These are phyloP conservation scores for Talaromyces atroroseus DNA, from an alignment of 2,329 filamentous ascomycete species.

Conservation along the genomic window DNA sequence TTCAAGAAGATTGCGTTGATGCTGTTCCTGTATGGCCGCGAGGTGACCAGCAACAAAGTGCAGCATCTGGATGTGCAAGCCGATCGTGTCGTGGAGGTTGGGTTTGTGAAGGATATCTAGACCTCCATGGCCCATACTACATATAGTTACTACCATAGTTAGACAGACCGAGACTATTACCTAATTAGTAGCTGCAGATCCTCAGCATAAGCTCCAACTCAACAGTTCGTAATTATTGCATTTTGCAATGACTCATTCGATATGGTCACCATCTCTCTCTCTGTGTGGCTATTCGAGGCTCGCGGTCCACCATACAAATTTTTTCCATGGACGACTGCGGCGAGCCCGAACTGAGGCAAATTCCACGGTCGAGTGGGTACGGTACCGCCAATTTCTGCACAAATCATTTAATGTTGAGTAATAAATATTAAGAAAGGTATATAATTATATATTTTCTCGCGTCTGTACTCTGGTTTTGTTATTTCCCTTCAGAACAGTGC, in stretches of 20 bases:
- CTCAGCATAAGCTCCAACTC: neutral
- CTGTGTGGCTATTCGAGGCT: neutral
- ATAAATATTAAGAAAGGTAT: neutral
- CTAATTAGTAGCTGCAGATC: neutral
- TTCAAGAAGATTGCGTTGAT: constrained; percentile 24
- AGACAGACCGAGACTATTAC: neutral
- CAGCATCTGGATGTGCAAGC: constrained; percentile 31
- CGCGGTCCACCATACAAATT: neutral
- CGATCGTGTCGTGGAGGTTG: constrained; percentile 37
- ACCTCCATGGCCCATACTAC: too few species aligned
- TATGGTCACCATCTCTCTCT: neutral
- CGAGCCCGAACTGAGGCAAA: neutral
- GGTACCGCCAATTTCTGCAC: neutral
- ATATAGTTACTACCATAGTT: too few species aligned
- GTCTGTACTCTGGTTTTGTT: neutral
- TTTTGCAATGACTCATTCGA: neutral
- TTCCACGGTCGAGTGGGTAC: neutral
- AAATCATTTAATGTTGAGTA: neutral
- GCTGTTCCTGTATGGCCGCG: constrained; percentile 34
- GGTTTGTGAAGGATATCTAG: constrained; percentile 37
- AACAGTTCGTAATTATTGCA: too few species aligned
- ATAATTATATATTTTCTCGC: neutral
- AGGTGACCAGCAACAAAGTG: constrained; percentile 36
- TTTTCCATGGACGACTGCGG: neutral
- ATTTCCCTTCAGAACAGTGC: neutral